Evolutionary conservation across 2,329 filamentous ascomycete genomes (phyloP), one percentile per base, ranked within the genome.

Genomic region (Ophioceras dolichostomum): DNA sequence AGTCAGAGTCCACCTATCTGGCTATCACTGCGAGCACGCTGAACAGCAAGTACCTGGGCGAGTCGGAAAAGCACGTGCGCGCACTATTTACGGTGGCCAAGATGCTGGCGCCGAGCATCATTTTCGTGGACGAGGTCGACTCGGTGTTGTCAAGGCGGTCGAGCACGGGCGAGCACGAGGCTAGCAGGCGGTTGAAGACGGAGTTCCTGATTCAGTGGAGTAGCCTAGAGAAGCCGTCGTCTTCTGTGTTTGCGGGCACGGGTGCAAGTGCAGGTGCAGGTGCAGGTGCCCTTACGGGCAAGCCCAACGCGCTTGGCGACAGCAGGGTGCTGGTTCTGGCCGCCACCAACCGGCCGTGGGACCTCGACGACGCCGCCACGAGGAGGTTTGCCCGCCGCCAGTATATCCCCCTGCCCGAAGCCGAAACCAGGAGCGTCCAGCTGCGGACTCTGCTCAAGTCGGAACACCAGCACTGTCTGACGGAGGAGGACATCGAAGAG

Each of bases 161-260:
- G 6, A 84, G 85, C 0, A 79, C 79, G 3, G 81, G 84, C 1
- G 91, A 96, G 52, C 84, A 96, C 49, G 91, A 98, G 59, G 86
- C 91, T 1, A 94, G 87, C 1, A 71, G 89, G 40, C 75, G 91
- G 39, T 94, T 95, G 53, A 98, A 98, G 61, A 98, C 91, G 0
- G 91, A 98, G 53, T 98, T 98, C 49, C 64, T 98, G 21, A 95
- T 98, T 20, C 88, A 95, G 52, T 98, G 91, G 91, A 91, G 84
- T 41, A 87, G 95, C 53, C 62, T 98, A 3, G 87, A 94, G 13
- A 37, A 49, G 51, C 79, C 86, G 45, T 91, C 91, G 3, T 91
- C 91, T 6, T 89, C 88, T 4, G 89, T 89, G 1, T 7, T 12
- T 8, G 22, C 22, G 8, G 22, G 22, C 12, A n/a, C n/a, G n/a